Evolutionary conservation across 2,329 filamentous ascomycete genomes (phyloP), one percentile per base, ranked within the genome.

Genomic region (Hirsutella rhossiliensis): DNA sequence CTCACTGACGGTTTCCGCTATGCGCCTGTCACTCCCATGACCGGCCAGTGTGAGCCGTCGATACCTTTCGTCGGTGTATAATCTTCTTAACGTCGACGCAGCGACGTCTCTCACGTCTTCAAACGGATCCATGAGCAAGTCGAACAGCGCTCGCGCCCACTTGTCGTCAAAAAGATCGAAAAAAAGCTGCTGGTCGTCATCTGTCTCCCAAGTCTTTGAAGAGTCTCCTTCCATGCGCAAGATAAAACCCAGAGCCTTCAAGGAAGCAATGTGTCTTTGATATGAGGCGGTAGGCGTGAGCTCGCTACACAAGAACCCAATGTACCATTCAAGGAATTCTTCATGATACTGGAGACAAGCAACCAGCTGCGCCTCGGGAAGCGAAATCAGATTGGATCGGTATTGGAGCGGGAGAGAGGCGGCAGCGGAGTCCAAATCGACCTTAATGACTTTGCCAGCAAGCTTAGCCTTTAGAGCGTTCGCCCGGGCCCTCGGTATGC

Each of bases 61-160:
- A 36, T 61, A 66, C 20, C 62, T 57, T 15, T 58, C 53, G 20
- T 65, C 61, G 2, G 67, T 62, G 36, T 76, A 66, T n/a, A 75
- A 54, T 43, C 66, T 68, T 49, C 58, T 61, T 27, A 84, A 53
- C 2, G 80, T 64, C 2, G 61, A 62, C 0, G 71, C 66, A 3
- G 78, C 72, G 32, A 66, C 62, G 38, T 75, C 78, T 51, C 90
- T 75, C 5, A 97, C 84, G 60, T 98, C 92, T 45, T 97, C 92
- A 55, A 94, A 98, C 0, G 90, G 87, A 54, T 98, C 86, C 56
- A 94, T 71, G 8, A 94, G 64, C 19, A 95, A 74, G 59, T 95
- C 87, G 13, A 89, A 66, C 7, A 97, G 66, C 5, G 80, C 68
- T 40, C 83, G 71, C 11, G 77, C 62, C 65, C 82, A 77, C 0